Base-by-base conservation (phyloP, 83 land plant species). In the Picea abies region DNA sequence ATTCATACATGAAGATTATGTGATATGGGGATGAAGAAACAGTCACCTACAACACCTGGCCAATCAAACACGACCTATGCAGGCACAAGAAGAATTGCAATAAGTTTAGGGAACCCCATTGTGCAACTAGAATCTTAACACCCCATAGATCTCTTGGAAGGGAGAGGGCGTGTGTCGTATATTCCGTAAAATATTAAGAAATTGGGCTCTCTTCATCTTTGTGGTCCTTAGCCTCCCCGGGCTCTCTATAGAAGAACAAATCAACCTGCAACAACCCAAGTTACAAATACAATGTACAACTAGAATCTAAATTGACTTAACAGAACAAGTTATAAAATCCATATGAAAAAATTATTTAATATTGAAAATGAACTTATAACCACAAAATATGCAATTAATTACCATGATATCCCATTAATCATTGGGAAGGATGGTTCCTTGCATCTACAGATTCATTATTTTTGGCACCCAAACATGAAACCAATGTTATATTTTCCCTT, bases 181-280 rank as follows among this genome's bases (percentile, higher is more conserved):
- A 84, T 11, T 82, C 15, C 64, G 63, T 61, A 11, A 81, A 56
- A 83, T 76, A 89, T 85, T 83, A 88, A 63, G 84, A 86, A 23
- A 84, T 63, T 16, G 83, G 78, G 63, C 63, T 84, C 26, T 91
- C 96, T 29, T 92, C 96, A 56, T 90, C 96, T 63, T 92, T 90
- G 23, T 81, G 87, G 60, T 92, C 88, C 86, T 95, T 95, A n/a
- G 91, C 82, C 77, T 95, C 98, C 79, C 93, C 94, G 47, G 96
- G 96, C 60, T 95, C 93, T 80, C 94, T 86, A 85, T 93, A 93
- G 88, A 95, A 95, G 79, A 95, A 95, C 22, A 95, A 79, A 85
- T 95, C 96, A 61, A 95, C 97, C 97, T 29, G 29, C 29, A 29
- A 29, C 29, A n/a, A n/a, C n/a, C n/a, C n/a, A n/a, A n/a, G n/a